Percentiles rank a stretch among this genome's conserved stretches.
Evolutionary conservation across 2,329 filamentous ascomycete genomes (phyloP).

Genomic region (Neospermospora avenae): DNA sequence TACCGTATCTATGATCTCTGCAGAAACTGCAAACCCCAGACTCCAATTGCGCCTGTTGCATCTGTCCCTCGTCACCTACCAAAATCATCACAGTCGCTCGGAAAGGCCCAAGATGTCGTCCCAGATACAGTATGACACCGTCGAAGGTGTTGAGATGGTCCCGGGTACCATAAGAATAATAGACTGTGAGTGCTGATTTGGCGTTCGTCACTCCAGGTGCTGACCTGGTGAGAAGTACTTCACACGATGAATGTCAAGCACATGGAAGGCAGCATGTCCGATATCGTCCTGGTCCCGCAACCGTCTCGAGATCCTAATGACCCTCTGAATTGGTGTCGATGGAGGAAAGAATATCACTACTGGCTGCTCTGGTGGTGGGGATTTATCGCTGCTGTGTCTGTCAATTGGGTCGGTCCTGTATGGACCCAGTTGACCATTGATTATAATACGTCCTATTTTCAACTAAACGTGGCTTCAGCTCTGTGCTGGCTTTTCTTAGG

Average conservation of each 20-base stretch:
- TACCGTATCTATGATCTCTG: too few relatives aligned
- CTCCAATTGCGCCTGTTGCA: neutral
- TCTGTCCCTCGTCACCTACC: neutral
- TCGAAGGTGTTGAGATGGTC: conserved; percentile 17
- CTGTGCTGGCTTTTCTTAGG: conserved; percentile 15
- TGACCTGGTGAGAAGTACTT: neutral
- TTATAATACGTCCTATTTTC: conserved; percentile 12
- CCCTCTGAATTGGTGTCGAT: conserved; percentile 14
- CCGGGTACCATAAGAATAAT: conserved; percentile 17
- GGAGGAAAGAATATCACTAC: conserved; percentile 19
- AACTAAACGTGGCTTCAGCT: conserved; percentile 16
- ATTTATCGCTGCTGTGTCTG: conserved; percentile 11
- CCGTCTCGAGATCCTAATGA: conserved; percentile 17
- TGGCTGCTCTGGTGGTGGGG: conserved; percentile 16
- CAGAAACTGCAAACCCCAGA: neutral
- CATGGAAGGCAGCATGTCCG: neutral
- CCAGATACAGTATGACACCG: neutral
- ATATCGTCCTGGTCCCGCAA: conserved; percentile 16
- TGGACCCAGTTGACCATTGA: conserved; percentile 10
- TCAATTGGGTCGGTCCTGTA: conserved; percentile 20
- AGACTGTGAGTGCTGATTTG: conserved; percentile 9
- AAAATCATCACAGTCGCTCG: neutral
- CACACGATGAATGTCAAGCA: neutral
- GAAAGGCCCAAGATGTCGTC: neutral
- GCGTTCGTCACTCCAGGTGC: neutral